A percentile compares a stretch with the other conserved stretches of the same genome.
These are phyloP conservation scores for Coffea eugenioides DNA, from an alignment of 257 asterid species.

Conservation along the genomic window DNA sequence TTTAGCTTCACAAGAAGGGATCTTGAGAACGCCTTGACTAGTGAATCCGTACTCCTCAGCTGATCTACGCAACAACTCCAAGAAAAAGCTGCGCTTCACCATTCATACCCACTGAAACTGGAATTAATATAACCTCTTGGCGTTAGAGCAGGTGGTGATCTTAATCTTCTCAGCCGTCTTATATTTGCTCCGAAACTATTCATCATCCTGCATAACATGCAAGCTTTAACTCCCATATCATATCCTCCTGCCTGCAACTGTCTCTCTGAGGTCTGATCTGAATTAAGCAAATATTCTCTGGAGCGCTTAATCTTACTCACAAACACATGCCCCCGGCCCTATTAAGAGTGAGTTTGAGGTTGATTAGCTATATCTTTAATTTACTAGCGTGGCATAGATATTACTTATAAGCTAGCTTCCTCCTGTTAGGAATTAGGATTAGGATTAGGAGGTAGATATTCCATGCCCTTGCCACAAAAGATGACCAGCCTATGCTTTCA, in stretches of 20 bases:
- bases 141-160: conserved; percentile 18
- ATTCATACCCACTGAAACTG: conserved; percentile 51
- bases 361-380: not conserved
- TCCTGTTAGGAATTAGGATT: no score
- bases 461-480: conserved; percentile 8
- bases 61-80: conserved; percentile 45
- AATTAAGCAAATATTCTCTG: no score
- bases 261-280: not conserved
- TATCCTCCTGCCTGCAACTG: no score
- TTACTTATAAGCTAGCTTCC: not conserved
- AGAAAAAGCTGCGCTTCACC: conserved; percentile 43
- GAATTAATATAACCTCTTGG: conserved; percentile 51
- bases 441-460: not conserved
- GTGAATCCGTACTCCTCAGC: conserved; percentile 67
- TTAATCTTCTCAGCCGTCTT: conserved; percentile 21
- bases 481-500: not conserved
- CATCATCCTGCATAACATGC: conserved; percentile 31
- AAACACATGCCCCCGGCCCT: no score
- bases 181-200: conserved; percentile 14
- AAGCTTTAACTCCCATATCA: conserved; percentile 44
- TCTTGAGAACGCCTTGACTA: conserved; percentile 53
- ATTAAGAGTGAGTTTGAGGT: not conserved
- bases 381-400: not conserved
- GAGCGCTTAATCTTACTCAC: no score
- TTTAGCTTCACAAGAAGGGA: conserved; percentile 44